A percentile compares a stretch with the other conserved stretches of the same genome.
Conservation (phyloP, 208 protist species). For the Crithidia sp. region DNA sequence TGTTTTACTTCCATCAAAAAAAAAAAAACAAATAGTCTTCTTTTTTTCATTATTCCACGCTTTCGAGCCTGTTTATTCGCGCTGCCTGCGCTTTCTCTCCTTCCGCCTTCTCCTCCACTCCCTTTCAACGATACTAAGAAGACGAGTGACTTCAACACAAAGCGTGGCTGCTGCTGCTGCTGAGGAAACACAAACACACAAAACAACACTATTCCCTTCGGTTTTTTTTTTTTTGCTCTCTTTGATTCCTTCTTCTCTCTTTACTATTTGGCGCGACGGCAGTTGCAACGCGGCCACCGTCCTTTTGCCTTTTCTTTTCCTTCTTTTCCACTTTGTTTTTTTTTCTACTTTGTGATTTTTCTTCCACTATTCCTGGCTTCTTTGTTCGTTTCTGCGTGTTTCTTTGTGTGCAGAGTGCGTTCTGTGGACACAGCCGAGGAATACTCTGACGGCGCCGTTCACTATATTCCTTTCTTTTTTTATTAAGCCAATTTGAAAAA, state of each 20-base stretch:
- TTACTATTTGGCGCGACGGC: not conserved
- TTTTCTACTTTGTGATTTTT: conserved; percentile 11
- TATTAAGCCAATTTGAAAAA: too few species aligned
- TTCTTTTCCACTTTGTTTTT: not conserved
- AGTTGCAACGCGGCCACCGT: too few species aligned
- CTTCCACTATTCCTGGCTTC: not conserved
- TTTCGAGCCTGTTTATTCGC: not conserved
- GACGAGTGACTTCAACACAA: too few species aligned
- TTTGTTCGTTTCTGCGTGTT: not conserved
- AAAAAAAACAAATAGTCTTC: not conserved
- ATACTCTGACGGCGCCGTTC: too few species aligned
- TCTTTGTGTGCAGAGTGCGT: too few species aligned
- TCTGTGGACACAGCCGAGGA: too few species aligned
- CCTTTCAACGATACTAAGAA: not conserved
- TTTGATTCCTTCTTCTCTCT: not conserved
- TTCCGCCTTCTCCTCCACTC: conserved; percentile 1
- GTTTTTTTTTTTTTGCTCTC: not conserved
- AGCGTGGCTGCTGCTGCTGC: too few species aligned
- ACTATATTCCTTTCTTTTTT: too few species aligned
- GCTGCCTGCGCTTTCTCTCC: not conserved
- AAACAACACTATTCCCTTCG: not conserved
- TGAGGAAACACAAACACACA: not conserved
- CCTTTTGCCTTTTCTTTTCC: not conserved
- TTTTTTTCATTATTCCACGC: not conserved
- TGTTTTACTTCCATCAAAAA: too few species aligned